Evolutionary conservation across 2,329 filamentous ascomycete species (phyloP).

Genomic region (Diaporthe longicolla): DNA sequence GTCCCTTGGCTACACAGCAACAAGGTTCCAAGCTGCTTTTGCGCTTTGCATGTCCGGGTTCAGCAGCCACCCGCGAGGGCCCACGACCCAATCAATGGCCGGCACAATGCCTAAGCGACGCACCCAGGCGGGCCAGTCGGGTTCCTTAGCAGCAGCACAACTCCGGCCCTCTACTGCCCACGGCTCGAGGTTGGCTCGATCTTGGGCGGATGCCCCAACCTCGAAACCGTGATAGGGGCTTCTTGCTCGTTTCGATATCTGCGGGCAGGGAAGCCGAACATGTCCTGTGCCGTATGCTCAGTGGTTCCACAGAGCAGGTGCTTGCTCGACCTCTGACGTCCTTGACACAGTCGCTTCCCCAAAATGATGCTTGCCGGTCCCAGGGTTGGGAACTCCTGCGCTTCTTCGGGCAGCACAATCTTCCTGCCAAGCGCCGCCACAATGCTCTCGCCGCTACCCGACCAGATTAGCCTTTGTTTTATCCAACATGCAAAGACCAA

Average conservation of each 20-base stretch:
- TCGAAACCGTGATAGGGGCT: conserved; percentile 34
- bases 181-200: conserved; percentile 21
- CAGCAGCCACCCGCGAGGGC: background rate
- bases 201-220: conserved; percentile 10
- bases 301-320: conserved; percentile 6
- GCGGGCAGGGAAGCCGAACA: conserved; percentile 9
- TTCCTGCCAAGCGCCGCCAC: conserved; percentile 24
- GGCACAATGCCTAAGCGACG: background rate
- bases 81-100: conserved; percentile 14
- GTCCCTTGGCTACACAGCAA: background rate
- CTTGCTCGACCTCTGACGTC: conserved; percentile 29
- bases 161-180: background rate
- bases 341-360: conserved; percentile 23
- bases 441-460: background rate
- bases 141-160: background rate
- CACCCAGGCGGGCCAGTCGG: background rate
- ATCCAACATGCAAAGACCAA: background rate
- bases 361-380: conserved; percentile 1
- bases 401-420: background rate
- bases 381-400: conserved; percentile 28
- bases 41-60: background rate
- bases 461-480: conserved; percentile 7
- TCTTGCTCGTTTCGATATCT: conserved; percentile 17
- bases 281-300: conserved; percentile 1
- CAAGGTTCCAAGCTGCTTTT: background rate